phyloP scores from a whole-genome alignment of 768 basidiomycete species.

The Fomitopsis serialis region DNA sequence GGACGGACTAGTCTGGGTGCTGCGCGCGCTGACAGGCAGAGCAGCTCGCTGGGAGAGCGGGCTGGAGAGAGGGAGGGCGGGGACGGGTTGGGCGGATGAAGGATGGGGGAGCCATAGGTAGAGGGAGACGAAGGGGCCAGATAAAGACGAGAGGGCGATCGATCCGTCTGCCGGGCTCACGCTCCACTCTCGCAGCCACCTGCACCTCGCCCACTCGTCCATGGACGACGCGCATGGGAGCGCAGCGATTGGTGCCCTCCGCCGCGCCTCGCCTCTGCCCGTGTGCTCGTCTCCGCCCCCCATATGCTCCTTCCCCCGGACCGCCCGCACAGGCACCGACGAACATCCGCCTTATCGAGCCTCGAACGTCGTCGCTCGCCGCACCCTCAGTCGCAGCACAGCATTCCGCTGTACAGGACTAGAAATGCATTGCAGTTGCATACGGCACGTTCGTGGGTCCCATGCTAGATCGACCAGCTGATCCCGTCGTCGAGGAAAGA shows the following conservation, averaged over 20 bases:
- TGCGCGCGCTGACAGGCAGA: background rate
- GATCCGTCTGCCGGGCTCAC: background rate
- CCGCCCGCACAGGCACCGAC: background rate
- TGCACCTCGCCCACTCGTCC: too few relatives aligned
- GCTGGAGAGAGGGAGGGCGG: background rate
- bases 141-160: background rate
- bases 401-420: too few relatives aligned
- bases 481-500: too few relatives aligned
- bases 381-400: too few relatives aligned
- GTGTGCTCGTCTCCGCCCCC: slow-evolving; percentile 2
- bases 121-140: slow-evolving; percentile 3
- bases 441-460: too few relatives aligned
- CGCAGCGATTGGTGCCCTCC: too few relatives aligned
- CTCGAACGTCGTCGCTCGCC: too few relatives aligned
- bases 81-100: too few relatives aligned
- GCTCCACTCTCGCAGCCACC: too few relatives aligned
- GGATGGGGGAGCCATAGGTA: background rate
- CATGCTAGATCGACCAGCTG: too few relatives aligned
- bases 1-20: background rate
- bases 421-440: too few relatives aligned
- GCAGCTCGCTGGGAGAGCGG: background rate
- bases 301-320: slow-evolving; percentile 7
- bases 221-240: too few relatives aligned
- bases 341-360: background rate
- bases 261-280: background rate